Evolutionary conservation across 768 basidiomycete genomes (phyloP).

Genomic region (Boletus rubropictus): DNA sequence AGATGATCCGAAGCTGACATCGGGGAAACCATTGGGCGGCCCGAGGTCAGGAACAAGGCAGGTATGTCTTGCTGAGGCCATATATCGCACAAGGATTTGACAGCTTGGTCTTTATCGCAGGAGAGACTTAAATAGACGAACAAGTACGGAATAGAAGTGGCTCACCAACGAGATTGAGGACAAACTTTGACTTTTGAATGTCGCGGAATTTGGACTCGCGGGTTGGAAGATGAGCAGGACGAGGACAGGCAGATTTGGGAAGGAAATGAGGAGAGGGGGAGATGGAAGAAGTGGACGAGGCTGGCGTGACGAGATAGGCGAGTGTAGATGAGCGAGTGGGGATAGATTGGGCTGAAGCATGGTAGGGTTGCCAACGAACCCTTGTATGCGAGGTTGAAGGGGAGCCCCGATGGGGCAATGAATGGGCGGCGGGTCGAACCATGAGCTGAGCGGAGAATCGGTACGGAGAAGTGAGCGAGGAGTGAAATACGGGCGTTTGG

Average conservation of each 20-base stretch:
- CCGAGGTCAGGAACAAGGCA: constrained; percentile 42
- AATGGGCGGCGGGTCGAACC: constrained; percentile 37
- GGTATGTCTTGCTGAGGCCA: constrained; percentile 79
- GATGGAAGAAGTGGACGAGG: constrained; percentile 47
- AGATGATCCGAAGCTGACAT: constrained; percentile 9
- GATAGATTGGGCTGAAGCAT: constrained; percentile 38
- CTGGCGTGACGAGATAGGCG: constrained; percentile 52
- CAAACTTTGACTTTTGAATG: constrained; percentile 58
- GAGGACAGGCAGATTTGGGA: constrained; percentile 33
- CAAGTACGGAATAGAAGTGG: constrained; percentile 6
- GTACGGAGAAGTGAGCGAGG: constrained; percentile 1
- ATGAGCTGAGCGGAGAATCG: constrained; percentile 15
- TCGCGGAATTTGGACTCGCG: constrained; percentile 36
- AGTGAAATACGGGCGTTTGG: constrained; percentile 12
- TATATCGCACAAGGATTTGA: constrained; percentile 70
- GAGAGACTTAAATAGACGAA: constrained; percentile 10
- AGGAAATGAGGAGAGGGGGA: constrained; percentile 35
- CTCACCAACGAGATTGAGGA: constrained; percentile 66
- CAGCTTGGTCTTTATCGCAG: constrained; percentile 59
- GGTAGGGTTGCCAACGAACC: constrained; percentile 80
- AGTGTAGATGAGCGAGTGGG: constrained; percentile 32
- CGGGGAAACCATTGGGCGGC: constrained; percentile 23
- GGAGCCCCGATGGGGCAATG: constrained; percentile 67
- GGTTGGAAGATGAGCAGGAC: constrained; percentile 31
- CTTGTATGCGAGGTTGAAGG: constrained; percentile 57